Base-by-base conservation (phyloP, 495 filamentous ascomycete genomes). In the Penicillium diatomitis region DNA sequence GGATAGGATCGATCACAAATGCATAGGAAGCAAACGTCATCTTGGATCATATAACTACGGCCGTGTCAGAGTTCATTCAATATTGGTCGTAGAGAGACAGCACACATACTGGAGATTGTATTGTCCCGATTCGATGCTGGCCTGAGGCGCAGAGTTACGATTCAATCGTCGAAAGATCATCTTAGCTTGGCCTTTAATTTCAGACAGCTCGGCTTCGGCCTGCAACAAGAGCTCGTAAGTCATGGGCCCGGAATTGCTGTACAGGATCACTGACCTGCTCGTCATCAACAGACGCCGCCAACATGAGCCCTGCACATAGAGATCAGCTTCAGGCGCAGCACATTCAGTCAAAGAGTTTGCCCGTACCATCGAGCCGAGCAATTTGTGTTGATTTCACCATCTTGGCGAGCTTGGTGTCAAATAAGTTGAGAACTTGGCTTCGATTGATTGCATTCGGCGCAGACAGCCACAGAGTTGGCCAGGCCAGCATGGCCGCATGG, bases 301-400 rank as follows among this genome's bases (percentile, higher is more conserved):
- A 79, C 77, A 95, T 87, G 48, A 97, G 75, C 74, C 94, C 91
- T 95, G 51, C 33, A 46, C 36, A 31, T 35, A 29, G 35, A 51
- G 39, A 57, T 72, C 52, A 70, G 66, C 57, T 52, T 41, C 38
- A 41, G 34, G 37, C 38, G 33, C 32, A 35, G 20, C 10, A 32
- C 6, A 8, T 34, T 32, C 41, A 7, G 36, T 8, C 35, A 12
- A 49, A 42, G 46, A 44, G 48, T 28, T 12, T 35, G 46, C n/a
- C 32, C 76, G 51, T 70, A 95, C 91, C 91, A 71, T 98, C 92
- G 46, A 98, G 75, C 64, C 92, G 78, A 44, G 87, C 84, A 58
- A 98, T 96, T 66, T 94, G 87, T 38, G 92, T 98, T 64, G 90
- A 94, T 68, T 84, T 85, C 54, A 97, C 91, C 92, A 96, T 96